Conservation (phyloP, 1,284 basidiomycete species). For the Puccinia triticina region DNA sequence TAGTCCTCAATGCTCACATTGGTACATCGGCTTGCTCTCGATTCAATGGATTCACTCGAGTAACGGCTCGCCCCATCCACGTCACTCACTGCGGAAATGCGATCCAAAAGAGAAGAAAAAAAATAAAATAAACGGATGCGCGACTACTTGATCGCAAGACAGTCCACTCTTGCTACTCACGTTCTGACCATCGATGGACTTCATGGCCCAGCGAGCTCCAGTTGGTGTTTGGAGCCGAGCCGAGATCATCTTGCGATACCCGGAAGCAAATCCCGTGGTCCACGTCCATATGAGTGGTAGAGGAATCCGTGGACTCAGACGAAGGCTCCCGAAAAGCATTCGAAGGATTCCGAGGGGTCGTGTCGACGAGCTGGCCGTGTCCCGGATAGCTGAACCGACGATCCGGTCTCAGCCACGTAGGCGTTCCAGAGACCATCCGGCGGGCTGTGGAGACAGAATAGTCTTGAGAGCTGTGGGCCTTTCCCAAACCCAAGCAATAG, state of each 20-base stretch:
- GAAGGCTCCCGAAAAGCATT: conserved; percentile 4
- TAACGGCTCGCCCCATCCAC: conserved; percentile 28
- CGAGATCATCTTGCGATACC: conserved; percentile 13
- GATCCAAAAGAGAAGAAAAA: background rate
- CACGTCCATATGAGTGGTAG: background rate
- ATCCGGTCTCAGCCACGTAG: background rate
- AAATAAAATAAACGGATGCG: background rate
- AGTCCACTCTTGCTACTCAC: background rate
- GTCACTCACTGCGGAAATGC: background rate
- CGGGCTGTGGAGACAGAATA: background rate
- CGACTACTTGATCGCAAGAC: background rate
- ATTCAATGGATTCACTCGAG: conserved; percentile 31
- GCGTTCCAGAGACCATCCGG: background rate
- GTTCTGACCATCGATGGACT: conserved; percentile 36
- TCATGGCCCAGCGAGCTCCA: conserved; percentile 3
- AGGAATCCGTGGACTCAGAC: background rate
- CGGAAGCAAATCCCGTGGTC: background rate
- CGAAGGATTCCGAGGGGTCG: background rate
- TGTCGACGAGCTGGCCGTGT: background rate
- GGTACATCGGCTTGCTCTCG: background rate
- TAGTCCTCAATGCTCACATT: background rate
- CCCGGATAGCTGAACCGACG: conserved; percentile 2
- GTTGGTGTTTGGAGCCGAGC: background rate
- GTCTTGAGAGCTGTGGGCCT: background rate
- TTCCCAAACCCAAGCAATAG: background rate